These are phyloP conservation scores for Delonix regia DNA, from an alignment of 306 rosid genomes.

Conservation along the genomic window DNA sequence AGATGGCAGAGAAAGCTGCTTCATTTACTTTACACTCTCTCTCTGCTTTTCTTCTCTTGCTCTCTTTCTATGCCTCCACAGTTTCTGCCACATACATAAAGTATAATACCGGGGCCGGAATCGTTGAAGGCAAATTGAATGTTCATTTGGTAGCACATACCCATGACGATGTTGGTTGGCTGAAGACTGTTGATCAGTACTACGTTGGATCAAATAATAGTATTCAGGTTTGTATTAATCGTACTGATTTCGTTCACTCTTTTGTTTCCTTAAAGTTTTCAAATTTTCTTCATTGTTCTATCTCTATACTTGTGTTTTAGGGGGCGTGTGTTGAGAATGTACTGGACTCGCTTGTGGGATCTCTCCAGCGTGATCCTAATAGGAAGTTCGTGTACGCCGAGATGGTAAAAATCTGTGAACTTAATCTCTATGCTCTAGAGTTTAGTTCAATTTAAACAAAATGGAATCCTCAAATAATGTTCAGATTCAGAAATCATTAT, in stretches of 20 bases:
- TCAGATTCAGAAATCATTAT: neutral
- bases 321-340: constrained; percentile 83
- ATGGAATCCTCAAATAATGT: neutral
- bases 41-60: constrained; percentile 32
- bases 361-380: constrained; percentile 76
- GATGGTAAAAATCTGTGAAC: constrained; percentile 55
- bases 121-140: constrained; percentile 73
- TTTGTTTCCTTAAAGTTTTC: neutral
- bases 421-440: neutral
- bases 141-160: constrained; percentile 85
- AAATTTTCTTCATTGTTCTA: neutral
- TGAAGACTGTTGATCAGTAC: constrained; percentile 86
- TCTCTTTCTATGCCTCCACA: constrained; percentile 37
- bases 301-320: constrained; percentile 33
- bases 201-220: constrained; percentile 80
- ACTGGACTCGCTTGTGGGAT: constrained; percentile 74
- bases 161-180: constrained; percentile 95
- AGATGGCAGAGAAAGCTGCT: constrained; percentile 38
- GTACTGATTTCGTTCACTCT: neutral
- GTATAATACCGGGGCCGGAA: constrained; percentile 56
- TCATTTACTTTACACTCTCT: constrained; percentile 4
- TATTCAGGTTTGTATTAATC: constrained; percentile 60
- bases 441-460: neutral
- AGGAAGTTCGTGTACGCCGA: constrained; percentile 86
- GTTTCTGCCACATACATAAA: constrained; percentile 50